Evolutionary conservation across 1,284 basidiomycete genomes (phyloP).

Genomic region (Rhodotorula mucilaginosa): DNA sequence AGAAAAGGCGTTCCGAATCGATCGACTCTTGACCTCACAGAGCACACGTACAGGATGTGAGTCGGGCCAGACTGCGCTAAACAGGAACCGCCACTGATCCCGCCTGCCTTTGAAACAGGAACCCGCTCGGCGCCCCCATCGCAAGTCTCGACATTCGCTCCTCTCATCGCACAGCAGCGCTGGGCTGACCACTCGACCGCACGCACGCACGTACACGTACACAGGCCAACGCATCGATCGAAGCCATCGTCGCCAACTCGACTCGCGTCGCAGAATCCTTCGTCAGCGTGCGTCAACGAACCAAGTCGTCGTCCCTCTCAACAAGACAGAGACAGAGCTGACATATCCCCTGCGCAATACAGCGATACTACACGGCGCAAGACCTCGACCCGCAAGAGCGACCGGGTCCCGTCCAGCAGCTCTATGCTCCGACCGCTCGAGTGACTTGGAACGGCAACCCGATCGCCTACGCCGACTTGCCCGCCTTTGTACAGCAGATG

Average conservation of each 20-base stretch:
- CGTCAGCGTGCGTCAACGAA: conserved; percentile 4
- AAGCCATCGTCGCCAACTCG: conserved; percentile 24
- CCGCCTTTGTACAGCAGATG: conserved; percentile 44
- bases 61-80: too few species aligned
- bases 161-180: background rate
- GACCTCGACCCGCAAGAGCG: conserved; percentile 15
- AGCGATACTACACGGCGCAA: conserved; percentile 34
- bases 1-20: background rate
- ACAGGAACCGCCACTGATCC: too few species aligned
- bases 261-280: conserved; percentile 29
- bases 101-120: conserved; percentile 1
- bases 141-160: background rate
- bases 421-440: conserved; percentile 70
- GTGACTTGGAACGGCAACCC: conserved; percentile 82
- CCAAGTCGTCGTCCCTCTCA: background rate
- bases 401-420: conserved; percentile 60
- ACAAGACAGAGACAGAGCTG: background rate
- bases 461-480: conserved; percentile 65
- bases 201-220: background rate
- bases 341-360: background rate
- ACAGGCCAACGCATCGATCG: conserved; percentile 18
- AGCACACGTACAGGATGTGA: background rate
- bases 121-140: conserved; percentile 12
- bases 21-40: background rate
- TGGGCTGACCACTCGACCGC: background rate